Evolutionary conservation across 2,329 filamentous ascomycete genomes (phyloP).

Genomic region (Metarhizium brunneum): DNA sequence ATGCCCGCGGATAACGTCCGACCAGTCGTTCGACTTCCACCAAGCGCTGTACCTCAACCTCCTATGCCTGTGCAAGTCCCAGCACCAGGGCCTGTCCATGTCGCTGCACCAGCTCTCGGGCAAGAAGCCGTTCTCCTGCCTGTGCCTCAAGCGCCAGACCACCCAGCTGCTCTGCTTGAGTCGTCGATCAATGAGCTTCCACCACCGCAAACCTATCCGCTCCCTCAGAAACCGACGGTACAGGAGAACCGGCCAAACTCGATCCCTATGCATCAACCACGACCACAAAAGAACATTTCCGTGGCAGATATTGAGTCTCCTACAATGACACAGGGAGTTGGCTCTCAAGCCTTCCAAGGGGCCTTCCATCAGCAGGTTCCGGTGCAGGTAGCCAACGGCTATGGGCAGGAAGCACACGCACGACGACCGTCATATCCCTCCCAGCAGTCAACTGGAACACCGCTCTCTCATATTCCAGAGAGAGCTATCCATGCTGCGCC

Average conservation of each 20-base stretch:
- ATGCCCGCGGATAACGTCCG: slow-evolving; percentile 51
- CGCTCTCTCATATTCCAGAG: slow-evolving; percentile 86
- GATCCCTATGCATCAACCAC: slow-evolving; percentile 82
- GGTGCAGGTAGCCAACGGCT: slow-evolving; percentile 52
- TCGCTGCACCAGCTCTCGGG: not conserved
- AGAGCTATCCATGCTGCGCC: slow-evolving; percentile 82
- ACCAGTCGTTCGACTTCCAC: slow-evolving; percentile 78
- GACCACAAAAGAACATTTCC: slow-evolving; percentile 88
- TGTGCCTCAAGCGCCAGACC: slow-evolving; percentile 8
- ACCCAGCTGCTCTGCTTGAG: slow-evolving; percentile 11
- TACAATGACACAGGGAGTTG: slow-evolving; percentile 37
- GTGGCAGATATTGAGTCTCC: slow-evolving; percentile 89
- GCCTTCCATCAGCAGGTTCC: slow-evolving; percentile 96
- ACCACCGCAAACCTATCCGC: slow-evolving; percentile 48
- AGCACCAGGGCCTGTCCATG: slow-evolving; percentile 9
- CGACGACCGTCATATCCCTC: slow-evolving; percentile 62
- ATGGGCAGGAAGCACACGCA: slow-evolving; percentile 50
- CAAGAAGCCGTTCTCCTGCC: not conserved
- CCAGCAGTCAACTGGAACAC: slow-evolving; percentile 66
- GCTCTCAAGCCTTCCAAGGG: slow-evolving; percentile 73
- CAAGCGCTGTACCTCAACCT: slow-evolving; percentile 37
- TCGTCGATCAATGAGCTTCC: slow-evolving; percentile 42
- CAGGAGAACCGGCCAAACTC: slow-evolving; percentile 43
- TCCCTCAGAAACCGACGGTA: slow-evolving; percentile 48
- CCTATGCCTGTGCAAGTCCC: slow-evolving; percentile 15